Base-by-base conservation (phyloP, 2,329 filamentous ascomycete species). In the Aspergillaceae sp. region DNA sequence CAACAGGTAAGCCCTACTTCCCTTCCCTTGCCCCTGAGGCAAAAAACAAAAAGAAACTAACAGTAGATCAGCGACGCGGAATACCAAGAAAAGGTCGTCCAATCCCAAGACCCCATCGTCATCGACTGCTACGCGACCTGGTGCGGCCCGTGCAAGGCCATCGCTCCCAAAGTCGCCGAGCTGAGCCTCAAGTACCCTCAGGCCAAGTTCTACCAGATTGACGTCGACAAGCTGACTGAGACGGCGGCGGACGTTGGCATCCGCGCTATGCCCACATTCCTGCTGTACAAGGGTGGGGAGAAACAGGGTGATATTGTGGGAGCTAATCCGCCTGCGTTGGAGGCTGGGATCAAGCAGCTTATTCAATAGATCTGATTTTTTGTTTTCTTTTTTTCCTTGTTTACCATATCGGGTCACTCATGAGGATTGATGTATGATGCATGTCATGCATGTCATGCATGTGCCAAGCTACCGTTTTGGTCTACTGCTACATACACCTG, bases 81-180 rank as follows among this genome's bases (percentile, higher is more conserved):
- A 66, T 73, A 81, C 53, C 67, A 70, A 34, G 77, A 38, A 38
- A 38, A 38, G 19, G 36, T 77, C 45, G 44, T 59, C 48, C 65
- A 68, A 46, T 69, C 74, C 47, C 64, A 75, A 52, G 66, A 63
- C 28, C 71, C 87, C 52, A 68, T 72, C 45, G 65, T 76, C 46
- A 67, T 74, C 57, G 74, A 77, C 60, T 76, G 74, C 68, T 74
- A 73, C 58, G 74, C 74, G 9, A 72, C 72, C 51, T 79, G 77
- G 75, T 78, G 76, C 58, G 75, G 75, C 2, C 76, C 76, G 29
- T 79, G 76, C 68, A 76, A 76, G 56, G 66, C 71, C 32, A 75
- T 79, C 45, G 70, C 70, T 3, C 76, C 76, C 29, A 64, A 73
- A 51, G 72, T 78, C 57, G 70, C 72, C 45, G 64, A 73, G 53